phyloP scores from a whole-genome alignment of 192 early-diverging fungal genomes.

The Coemansia sp. region DNA sequence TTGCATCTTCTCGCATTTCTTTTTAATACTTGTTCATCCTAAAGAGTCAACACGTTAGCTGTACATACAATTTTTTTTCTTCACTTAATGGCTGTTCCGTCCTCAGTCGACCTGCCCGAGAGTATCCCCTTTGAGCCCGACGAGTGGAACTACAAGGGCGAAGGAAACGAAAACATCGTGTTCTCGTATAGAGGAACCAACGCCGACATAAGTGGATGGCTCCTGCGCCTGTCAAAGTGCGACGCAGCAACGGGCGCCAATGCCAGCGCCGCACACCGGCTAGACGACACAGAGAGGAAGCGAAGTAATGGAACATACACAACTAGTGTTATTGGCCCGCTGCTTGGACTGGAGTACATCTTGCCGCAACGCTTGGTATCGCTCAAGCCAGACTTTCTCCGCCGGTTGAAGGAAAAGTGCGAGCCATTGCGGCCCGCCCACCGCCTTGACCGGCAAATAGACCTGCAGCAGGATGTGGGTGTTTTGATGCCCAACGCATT shows the following conservation, averaged over 20 bases:
- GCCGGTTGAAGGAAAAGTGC: slow-evolving; percentile 27
- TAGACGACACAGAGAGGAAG: not conserved
- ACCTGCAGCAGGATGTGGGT: slow-evolving; percentile 43
- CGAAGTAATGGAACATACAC: slow-evolving; percentile 20
- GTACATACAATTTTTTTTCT: not conserved
- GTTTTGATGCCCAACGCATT: slow-evolving; percentile 56
- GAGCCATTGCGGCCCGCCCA: slow-evolving; percentile 40
- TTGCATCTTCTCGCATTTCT: not conserved
- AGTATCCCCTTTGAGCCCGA: slow-evolving; percentile 8
- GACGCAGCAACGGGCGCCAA: slow-evolving; percentile 4
- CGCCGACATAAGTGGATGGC: slow-evolving; percentile 19
- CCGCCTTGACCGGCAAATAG: slow-evolving; percentile 51
- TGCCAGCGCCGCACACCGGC: slow-evolving; percentile 14
- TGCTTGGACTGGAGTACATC: slow-evolving; percentile 55
- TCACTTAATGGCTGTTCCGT: slow-evolving; percentile 1
- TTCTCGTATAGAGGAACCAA: slow-evolving; percentile 57
- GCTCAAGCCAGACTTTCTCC: slow-evolving; percentile 35
- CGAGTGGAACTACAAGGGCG: slow-evolving; percentile 68
- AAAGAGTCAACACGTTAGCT: not conserved
- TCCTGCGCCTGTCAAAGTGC: slow-evolving; percentile 35
- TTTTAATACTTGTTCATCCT: not conserved
- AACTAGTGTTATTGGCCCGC: slow-evolving; percentile 45
- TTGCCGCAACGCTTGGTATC: slow-evolving; percentile 29
- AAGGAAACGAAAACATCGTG: slow-evolving; percentile 74
- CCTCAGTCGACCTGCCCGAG: not conserved